A percentile compares a stretch with the other conserved stretches of the same genome.
phyloP scores from a whole-genome alignment of 805 yeast genomes.

The Nakazawaea holstii region DNA sequence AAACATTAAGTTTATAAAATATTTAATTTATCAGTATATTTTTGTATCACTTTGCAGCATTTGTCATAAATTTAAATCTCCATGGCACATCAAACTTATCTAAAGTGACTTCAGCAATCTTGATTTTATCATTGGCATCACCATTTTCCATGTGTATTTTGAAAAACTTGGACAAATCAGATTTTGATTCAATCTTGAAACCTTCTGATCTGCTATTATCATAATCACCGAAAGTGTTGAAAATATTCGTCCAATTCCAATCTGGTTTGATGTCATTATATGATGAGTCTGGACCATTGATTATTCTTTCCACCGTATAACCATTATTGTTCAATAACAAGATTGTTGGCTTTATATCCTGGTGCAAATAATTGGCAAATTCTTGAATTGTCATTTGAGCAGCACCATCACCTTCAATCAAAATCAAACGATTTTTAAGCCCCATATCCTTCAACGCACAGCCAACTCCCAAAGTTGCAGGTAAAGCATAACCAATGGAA shows the following conservation, averaged over 20 bases:
- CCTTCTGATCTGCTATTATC: slow-evolving; percentile 13
- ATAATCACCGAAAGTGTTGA: slow-evolving; percentile 59
- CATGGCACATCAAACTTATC: slow-evolving; percentile 61
- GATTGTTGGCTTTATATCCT: slow-evolving; percentile 58
- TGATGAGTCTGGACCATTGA: slow-evolving; percentile 67
- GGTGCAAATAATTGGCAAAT: slow-evolving; percentile 56
- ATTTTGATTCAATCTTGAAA: slow-evolving; percentile 14
- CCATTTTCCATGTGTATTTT: slow-evolving; percentile 22
- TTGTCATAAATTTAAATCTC: slow-evolving; percentile 44
- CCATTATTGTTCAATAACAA: slow-evolving; percentile 81
- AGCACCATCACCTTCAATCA: slow-evolving; percentile 89
- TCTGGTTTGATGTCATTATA: slow-evolving; percentile 79
- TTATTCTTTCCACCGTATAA: slow-evolving; percentile 84
- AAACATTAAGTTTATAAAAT: not conserved
- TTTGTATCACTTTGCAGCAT: slow-evolving; percentile 15
- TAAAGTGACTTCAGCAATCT: slow-evolving; percentile 55
- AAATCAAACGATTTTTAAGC: slow-evolving; percentile 48
- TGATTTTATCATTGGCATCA: slow-evolving; percentile 28
- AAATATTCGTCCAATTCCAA: slow-evolving; percentile 77
- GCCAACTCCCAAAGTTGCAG: slow-evolving; percentile 79
- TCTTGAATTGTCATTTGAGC: slow-evolving; percentile 95
- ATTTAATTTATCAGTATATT: not conserved
- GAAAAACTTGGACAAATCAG: slow-evolving; percentile 16
- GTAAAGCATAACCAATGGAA: slow-evolving; percentile 86
- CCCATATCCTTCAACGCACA: slow-evolving; percentile 59